Base-by-base conservation (phyloP, 2,329 filamentous ascomycete genomes). In the Zasmidium angulare region DNA sequence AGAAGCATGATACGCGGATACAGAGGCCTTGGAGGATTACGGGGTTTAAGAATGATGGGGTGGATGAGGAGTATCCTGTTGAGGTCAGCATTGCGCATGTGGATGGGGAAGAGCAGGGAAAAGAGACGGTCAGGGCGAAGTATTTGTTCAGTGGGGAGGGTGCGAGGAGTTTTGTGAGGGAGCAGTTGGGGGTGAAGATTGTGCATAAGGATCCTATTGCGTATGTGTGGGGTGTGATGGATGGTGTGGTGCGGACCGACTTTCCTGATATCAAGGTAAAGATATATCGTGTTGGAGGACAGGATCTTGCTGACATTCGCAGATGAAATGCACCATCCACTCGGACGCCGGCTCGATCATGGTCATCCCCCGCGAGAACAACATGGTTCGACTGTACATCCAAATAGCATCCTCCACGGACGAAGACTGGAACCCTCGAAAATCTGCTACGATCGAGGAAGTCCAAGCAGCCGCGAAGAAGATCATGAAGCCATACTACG, bases 21-120 rank as follows among this genome's bases (percentile, higher is more conserved):
- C 80, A 86, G 66, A 74, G 85, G 57, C 84, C 85, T 6, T 87
- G 85, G 83, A 85, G 80, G 1, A 86, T 88, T 53, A 81, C 80
- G 22, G 82, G 80, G 1, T 87, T 88, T 72, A 77, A 82, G 67
- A 87, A 86, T 55, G 83, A 86, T 68, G 83, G 81, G 24, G 75
- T 77, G 56, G 82, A 86, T 65, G 80, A 85, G 66, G 84, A 86
- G 22, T 96, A 95, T 71, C 93, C 92, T 0, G 89, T 96, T 1
- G 83, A 90, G 65, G 91, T 96, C 24, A 82, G 86, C 59, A 77
- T 96, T 50, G 85, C 88, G 70, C 89, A 93, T 68, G 81, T 92
- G 14, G 89, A 96, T 69, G 90, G 90, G 26, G 85, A 84, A 21
- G 78, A 81, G 9, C 81, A 50, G 10, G 51, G 23, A 20, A 17